Evolutionary conservation across 2,329 filamentous ascomycete genomes (phyloP), one percentile per base, ranked within the genome.

Genomic region (Leptographium flavum): DNA sequence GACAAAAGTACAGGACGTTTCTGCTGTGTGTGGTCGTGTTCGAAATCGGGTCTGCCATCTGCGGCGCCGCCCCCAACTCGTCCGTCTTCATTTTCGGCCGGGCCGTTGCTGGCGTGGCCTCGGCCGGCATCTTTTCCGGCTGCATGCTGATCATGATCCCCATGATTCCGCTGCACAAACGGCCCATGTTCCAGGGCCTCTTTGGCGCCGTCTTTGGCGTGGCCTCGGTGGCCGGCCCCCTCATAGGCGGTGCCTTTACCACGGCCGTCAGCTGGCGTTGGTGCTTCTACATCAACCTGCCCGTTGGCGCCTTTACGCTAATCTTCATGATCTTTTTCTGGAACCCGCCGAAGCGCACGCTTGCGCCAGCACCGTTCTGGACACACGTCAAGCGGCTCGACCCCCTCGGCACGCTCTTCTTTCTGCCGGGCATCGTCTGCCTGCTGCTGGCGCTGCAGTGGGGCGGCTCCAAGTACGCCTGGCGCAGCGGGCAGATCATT

Each of bases 371-470:
- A 14, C 50, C 60, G 1, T 28, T 65, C 28, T 56, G 56, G 43
- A 57, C 66, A 45, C 70, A 74, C 42, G 55, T 76, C 43, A 61
- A 64, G 50, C 68, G 71, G 1, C 63, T 79, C 41, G 76, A 81
- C 47, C 74, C 73, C 0, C 55, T 79, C 2, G 77, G 78, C 23
- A 78, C 73, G 8, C 54, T 72, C 14, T 68, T 79, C 57, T 74
- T 82, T 50, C 58, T 81, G 15, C 76, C 77, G 0, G 68, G 68
- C 28, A 67, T 79, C 33, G 64, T 79, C 14, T 76, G 68, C 49
- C 70, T 81, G 32, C 59, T 82, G 3, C 62, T 83, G 5, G 77
- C 77, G 1, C 62, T 83, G 30, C 73, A 81, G 53, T 81, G 76
- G 76, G 75, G 74, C 43, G 75, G 75, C 4, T 65, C 66, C 3